Conservation (phyloP, 768 basidiomycete genomes). For the Serendipita sp. region DNA sequence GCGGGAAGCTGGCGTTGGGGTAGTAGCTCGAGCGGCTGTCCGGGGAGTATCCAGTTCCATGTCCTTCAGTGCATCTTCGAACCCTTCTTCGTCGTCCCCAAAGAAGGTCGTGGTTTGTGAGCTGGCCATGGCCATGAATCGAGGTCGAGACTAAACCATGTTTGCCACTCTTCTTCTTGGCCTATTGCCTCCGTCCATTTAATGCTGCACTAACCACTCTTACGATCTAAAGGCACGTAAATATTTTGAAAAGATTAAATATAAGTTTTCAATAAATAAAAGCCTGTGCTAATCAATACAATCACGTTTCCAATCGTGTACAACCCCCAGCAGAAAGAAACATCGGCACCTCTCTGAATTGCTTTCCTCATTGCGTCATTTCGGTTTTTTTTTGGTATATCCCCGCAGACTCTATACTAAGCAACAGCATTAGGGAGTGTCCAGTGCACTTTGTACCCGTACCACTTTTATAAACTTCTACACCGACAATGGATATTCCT, state of each 20-base stretch:
- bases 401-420: neutral
- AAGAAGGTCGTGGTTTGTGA: conserved; percentile 1
- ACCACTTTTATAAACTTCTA: neutral
- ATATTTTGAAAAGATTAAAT: too few relatives aligned
- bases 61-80: conserved; percentile 4
- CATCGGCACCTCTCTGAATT: too few relatives aligned
- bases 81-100: neutral
- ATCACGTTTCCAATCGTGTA: too few relatives aligned
- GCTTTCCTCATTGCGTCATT: too few relatives aligned
- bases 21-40: neutral
- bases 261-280: too few relatives aligned
- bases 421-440: neutral
- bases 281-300: too few relatives aligned
- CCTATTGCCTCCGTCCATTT: too few relatives aligned
- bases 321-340: too few relatives aligned
- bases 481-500: conserved; percentile 21
- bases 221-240: too few relatives aligned
- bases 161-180: too few relatives aligned
- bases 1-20: neutral
- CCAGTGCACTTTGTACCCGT: neutral
- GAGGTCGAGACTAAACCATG: neutral
- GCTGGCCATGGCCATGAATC: neutral
- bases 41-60: neutral
- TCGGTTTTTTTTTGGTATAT: too few relatives aligned
- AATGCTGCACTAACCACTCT: too few relatives aligned